These are phyloP conservation scores for Eruca vesicaria DNA, from an alignment of 441 rosid species.

Conservation along the genomic window DNA sequence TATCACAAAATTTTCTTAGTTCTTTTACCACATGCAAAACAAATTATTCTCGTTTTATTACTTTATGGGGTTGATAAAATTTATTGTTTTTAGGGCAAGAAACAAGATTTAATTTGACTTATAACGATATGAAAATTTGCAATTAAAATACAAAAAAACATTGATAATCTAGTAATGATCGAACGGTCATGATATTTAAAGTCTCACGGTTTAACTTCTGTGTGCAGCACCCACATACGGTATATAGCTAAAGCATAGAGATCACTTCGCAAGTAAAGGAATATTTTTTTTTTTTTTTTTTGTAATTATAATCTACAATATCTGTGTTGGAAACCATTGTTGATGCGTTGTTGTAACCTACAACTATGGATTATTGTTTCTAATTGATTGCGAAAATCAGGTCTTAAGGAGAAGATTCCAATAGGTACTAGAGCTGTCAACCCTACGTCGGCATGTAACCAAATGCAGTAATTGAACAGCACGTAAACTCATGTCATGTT, in stretches of 20 bases:
- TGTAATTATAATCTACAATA: not conserved
- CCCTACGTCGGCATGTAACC: not conserved
- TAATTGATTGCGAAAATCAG: not conserved
- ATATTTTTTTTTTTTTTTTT: conserved; percentile 9
- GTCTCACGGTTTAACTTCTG: not conserved
- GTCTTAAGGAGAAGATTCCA: not conserved
- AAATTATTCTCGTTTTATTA: not conserved
- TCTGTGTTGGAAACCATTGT: not conserved
- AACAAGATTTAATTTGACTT: not conserved
- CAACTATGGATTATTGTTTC: conserved; percentile 12
- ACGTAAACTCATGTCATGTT: not conserved
- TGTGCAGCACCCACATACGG: not conserved
- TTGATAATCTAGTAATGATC: not conserved
- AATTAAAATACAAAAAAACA: not conserved
- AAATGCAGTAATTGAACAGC: not conserved
- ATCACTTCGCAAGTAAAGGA: conserved; percentile 9
- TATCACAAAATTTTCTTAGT: too few species aligned
- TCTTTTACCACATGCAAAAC: not conserved
- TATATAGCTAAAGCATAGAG: not conserved
- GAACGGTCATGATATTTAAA: not conserved
- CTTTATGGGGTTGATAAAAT: not conserved
- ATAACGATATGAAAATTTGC: not conserved
- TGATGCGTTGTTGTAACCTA: conserved; percentile 13
- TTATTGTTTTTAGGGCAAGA: not conserved
- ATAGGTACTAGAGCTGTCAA: conserved; percentile 20